phyloP scores from a whole-genome alignment of 2,329 filamentous ascomycete species.

The Fusarium nurragi region DNA sequence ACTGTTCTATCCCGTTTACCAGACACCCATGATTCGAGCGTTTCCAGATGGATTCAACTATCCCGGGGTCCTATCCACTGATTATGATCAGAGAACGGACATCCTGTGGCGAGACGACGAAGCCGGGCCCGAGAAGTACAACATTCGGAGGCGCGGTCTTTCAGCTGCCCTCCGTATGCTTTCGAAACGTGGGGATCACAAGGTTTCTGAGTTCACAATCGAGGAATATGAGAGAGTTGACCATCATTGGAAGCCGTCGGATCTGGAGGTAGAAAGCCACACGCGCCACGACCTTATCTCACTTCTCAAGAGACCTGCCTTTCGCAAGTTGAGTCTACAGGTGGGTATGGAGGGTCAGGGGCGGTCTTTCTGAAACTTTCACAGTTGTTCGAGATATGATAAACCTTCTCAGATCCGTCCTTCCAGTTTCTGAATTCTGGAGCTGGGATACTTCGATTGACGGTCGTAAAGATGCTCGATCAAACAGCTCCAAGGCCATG shows the following conservation, averaged over 20 bases:
- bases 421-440: too few relatives aligned
- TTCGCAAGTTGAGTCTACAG: background rate
- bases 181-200: constrained; percentile 29
- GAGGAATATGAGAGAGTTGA: background rate
- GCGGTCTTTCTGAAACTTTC: fast-evolving
- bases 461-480: too few relatives aligned
- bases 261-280: background rate
- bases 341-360: background rate
- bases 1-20: constrained; percentile 49
- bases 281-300: background rate
- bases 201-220: constrained; percentile 32
- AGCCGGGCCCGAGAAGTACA: background rate
- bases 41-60: constrained; percentile 54
- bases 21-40: constrained; percentile 55
- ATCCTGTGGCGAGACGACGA: constrained; percentile 6
- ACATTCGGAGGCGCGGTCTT: constrained; percentile 43
- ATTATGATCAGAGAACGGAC: fast-evolving
- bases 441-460: too few relatives aligned
- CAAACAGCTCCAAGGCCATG: too few relatives aligned
- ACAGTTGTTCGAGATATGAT: too few relatives aligned
- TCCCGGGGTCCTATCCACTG: constrained; percentile 42
- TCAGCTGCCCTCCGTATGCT: constrained; percentile 42
- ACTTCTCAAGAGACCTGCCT: background rate
- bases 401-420: too few relatives aligned
- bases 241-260: fast-evolving